Percentiles rank a stretch among this genome's conserved stretches.
These are phyloP conservation scores for Calamus simplicifolius DNA, from an alignment of 176 grass and related monocot genomes.

Conservation along the genomic window DNA sequence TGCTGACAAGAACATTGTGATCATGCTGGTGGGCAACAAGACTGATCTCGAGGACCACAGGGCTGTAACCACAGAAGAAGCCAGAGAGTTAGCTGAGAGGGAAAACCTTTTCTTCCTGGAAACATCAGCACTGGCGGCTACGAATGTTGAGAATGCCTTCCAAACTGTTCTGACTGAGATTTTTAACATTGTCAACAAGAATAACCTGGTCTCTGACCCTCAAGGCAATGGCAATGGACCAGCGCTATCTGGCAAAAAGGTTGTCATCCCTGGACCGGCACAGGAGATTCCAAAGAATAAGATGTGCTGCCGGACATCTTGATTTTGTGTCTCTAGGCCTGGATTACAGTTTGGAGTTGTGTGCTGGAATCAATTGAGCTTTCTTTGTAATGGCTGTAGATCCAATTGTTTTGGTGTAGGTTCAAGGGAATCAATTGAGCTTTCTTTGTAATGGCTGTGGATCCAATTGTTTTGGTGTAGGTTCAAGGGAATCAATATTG, in stretches of 20 bases:
- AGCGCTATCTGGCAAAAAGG: neutral
- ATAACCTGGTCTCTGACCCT: slow-evolving; percentile 2
- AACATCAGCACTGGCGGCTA: slow-evolving; percentile 10
- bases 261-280: slow-evolving; percentile 7
- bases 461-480: neutral
- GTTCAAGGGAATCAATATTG: too few species aligned
- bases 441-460: neutral
- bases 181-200: slow-evolving; percentile 11
- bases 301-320: slow-evolving; percentile 6
- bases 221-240: neutral
- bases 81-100: slow-evolving; percentile 8
- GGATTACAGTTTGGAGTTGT: too few species aligned
- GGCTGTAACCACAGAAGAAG: slow-evolving; percentile 5
- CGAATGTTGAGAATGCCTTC: slow-evolving; percentile 7
- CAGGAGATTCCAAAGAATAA: slow-evolving; percentile 12
- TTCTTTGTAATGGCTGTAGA: neutral
- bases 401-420: neutral
- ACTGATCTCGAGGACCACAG: slow-evolving; percentile 11
- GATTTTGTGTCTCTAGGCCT: too few species aligned
- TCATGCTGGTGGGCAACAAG: slow-evolving; percentile 18
- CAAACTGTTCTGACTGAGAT: slow-evolving; percentile 4
- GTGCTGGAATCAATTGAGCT: neutral
- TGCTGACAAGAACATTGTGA: slow-evolving; percentile 13
- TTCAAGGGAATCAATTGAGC: neutral
- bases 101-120: slow-evolving; percentile 17